phyloP scores from a whole-genome alignment of 495 filamentous ascomycete genomes.

The Neurospora tetraspora region DNA sequence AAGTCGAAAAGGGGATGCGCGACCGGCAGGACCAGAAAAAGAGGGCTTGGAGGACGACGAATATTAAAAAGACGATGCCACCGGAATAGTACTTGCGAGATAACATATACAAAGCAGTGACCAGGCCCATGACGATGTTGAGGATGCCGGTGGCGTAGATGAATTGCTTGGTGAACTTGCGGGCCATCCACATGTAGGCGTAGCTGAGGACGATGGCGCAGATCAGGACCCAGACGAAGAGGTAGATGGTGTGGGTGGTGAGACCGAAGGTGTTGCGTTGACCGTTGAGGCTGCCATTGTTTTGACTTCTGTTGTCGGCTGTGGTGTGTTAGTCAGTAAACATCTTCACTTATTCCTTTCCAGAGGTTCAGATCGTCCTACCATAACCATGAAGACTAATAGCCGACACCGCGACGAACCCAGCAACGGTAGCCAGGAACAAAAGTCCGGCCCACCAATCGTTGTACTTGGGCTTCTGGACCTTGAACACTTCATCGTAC shows the following conservation, averaged over 20 bases:
- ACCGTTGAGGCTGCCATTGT: constrained; percentile 66
- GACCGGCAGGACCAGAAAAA: constrained; percentile 61
- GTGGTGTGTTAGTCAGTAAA: constrained; percentile 1
- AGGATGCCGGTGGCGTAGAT: constrained; percentile 89
- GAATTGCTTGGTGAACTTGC: constrained; percentile 78
- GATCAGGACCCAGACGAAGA: constrained; percentile 67
- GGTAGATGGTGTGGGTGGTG: constrained; percentile 73
- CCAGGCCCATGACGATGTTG: constrained; percentile 60
- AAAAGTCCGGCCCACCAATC: constrained; percentile 81
- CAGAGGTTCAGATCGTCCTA: constrained; percentile 3
- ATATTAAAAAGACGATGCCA: constrained; percentile 77
- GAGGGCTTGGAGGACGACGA: constrained; percentile 49
- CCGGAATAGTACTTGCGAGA: constrained; percentile 61
- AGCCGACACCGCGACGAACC: constrained; percentile 69
- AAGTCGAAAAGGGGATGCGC: constrained; percentile 77
- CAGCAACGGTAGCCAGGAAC: constrained; percentile 64
- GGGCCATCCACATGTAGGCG: constrained; percentile 64
- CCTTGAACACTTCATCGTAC: constrained; percentile 71
- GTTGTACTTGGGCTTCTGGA: constrained; percentile 77
- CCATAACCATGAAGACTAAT: constrained; percentile 70
- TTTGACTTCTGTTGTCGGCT: constrained; percentile 49
- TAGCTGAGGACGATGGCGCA: constrained; percentile 66
- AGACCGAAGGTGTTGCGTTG: constrained; percentile 57
- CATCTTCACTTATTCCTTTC: not conserved
- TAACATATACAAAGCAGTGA: constrained; percentile 64